Base-by-base conservation (phyloP, 306 rosid species). In the Vicia sativa region DNA sequence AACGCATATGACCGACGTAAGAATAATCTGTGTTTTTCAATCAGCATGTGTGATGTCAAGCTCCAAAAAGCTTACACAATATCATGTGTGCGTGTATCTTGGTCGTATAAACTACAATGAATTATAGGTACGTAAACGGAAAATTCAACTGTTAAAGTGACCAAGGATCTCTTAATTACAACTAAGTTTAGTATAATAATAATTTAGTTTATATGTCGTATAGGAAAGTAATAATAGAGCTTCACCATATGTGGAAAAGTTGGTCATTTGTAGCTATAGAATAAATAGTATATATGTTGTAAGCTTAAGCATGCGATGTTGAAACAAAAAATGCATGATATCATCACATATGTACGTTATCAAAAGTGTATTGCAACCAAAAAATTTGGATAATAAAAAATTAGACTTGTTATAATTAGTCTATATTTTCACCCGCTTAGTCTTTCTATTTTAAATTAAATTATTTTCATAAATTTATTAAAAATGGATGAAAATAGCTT, bases 21-120 rank as follows among this genome's bases (percentile, higher is more conserved):
- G 79, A 68, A 38, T 73, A 69, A 81, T 73, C 85, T 52, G 41
- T 64, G 74, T 77, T 74, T 69, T 65, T 45, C 39, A 63, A 73
- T 73, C 70, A 77, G 70, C 73, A 55, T 77, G 70, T 56, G 69
- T 71, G 69, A 72, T 57, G 57, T 58, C 81, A 68, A 56, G 6
- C 58, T 52, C 8, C 14, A 19, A n/a, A 2, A 11, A 50, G 65
- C 69, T 75, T 9, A 58, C 45, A 59, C 62, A 58, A 49, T 23
- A 46, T 49, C 37, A 21, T 15, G 70, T 50, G n/a, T 62, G 19
- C 34, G 13, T 67, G 46, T 54, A 57, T 23, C 35, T 37, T 62
- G 50, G 49, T 73, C 56, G n/a, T 10, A 65, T 46, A 38, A 71
- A 55, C 64, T 57, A 16, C 1, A 18, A 28, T 59, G 56, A 63